These are phyloP conservation scores for Amanita pallidorosea DNA, from an alignment of 768 basidiomycete genomes.

Conservation along the genomic window DNA sequence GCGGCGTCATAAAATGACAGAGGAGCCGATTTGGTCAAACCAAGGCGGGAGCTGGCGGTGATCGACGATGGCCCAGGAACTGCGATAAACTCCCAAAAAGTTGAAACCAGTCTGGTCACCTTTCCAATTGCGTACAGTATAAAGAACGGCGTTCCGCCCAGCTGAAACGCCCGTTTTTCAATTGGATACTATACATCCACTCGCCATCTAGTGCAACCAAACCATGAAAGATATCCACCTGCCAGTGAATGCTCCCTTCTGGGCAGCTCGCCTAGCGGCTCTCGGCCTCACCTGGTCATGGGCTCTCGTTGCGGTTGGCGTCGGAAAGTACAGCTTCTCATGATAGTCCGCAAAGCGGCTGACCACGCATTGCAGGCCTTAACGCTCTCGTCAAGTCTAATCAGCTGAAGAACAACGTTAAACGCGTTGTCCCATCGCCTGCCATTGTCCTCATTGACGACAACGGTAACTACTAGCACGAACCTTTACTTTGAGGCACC, in stretches of 20 bases:
- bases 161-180: neutral
- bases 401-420: constrained; percentile 10
- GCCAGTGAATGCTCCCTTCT: neutral
- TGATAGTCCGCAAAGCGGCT: neutral
- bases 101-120: too few species aligned
- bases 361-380: constrained; percentile 9
- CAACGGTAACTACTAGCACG: constrained; percentile 8
- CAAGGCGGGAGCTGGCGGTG: too few species aligned
- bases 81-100: too few species aligned
- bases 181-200: too few species aligned
- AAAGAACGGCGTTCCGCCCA: too few species aligned
- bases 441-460: constrained; percentile 11
- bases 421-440: constrained; percentile 8
- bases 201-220: neutral
- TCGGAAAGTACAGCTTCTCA: constrained; percentile 7
- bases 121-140: too few species aligned
- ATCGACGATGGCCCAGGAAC: too few species aligned
- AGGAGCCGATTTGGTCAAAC: too few species aligned
- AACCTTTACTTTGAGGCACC: neutral
- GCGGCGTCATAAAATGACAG: too few species aligned
- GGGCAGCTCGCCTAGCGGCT: constrained; percentile 2
- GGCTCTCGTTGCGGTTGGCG: constrained; percentile 13
- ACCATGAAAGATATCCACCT: neutral
- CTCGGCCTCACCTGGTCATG: constrained; percentile 21
- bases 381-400: constrained; percentile 16